These are phyloP conservation scores for Trichophyton rubrum DNA, from an alignment of 2,329 filamentous ascomycete genomes.

Conservation along the genomic window DNA sequence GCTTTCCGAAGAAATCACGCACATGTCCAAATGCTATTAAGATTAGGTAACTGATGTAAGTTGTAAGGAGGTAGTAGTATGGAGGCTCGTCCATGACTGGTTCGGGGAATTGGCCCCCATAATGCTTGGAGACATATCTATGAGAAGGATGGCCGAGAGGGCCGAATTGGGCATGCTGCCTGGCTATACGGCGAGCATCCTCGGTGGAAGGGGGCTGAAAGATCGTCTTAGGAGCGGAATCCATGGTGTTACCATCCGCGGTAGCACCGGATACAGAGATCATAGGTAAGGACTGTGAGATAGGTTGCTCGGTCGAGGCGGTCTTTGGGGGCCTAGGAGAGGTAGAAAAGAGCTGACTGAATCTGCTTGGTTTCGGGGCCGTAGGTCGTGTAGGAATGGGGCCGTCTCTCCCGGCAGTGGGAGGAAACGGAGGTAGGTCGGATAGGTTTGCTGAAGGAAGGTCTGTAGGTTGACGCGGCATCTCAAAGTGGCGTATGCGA, in stretches of 20 bases:
- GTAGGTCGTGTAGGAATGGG: conserved; percentile 37
- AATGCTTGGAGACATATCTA: conserved; percentile 78
- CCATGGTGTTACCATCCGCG: conserved; percentile 59
- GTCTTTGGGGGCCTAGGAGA: conserved; percentile 61
- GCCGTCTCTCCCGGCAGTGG: conserved; percentile 43
- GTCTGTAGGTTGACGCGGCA: conserved; percentile 52
- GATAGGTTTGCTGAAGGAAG: conserved; percentile 44
- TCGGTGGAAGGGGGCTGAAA: conserved; percentile 81
- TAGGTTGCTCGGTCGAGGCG: conserved; percentile 49
- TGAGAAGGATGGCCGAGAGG: conserved; percentile 70
- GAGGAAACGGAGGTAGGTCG: conserved; percentile 36
- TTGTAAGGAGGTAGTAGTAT: conserved; percentile 93
- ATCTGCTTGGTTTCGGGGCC: conserved; percentile 56
- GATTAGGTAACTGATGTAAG: conserved; percentile 95
- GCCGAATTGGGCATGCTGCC: conserved; percentile 80
- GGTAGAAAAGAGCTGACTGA: conserved; percentile 71
- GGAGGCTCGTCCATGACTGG: conserved; percentile 90
- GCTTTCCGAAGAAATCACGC: conserved; percentile 94
- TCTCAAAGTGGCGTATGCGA: conserved; percentile 29
- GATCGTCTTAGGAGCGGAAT: conserved; percentile 63
- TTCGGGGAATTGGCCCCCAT: conserved; percentile 64
- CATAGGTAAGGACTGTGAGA: conserved; percentile 68
- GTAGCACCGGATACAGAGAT: conserved; percentile 85
- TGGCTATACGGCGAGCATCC: conserved; percentile 62
- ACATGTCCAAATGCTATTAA: conserved; percentile 92